phyloP scores from a whole-genome alignment of 2,329 filamentous ascomycete genomes.

The Chrysosporium keratinophilum region DNA sequence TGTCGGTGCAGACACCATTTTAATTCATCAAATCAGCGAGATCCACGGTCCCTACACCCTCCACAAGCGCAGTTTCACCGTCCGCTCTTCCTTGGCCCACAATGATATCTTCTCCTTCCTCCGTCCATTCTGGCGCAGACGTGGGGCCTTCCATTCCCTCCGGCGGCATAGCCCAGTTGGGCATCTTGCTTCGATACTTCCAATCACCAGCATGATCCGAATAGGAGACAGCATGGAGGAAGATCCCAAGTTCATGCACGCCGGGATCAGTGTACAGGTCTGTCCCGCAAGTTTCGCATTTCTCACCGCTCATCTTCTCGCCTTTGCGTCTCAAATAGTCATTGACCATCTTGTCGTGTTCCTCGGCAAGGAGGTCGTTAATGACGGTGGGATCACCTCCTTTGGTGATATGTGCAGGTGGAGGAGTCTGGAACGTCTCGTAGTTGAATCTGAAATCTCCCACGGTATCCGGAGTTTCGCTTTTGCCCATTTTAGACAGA shows the following conservation, averaged over 20 bases:
- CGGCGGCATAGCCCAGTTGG: slow-evolving; percentile 77
- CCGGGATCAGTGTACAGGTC: slow-evolving; percentile 90
- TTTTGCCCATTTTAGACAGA: slow-evolving; percentile 83
- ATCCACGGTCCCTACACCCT: slow-evolving; percentile 16
- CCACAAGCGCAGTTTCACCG: slow-evolving; percentile 17
- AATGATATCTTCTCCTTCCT: slow-evolving; percentile 33
- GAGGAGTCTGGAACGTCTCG: slow-evolving; percentile 44
- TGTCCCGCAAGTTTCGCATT: slow-evolving; percentile 72
- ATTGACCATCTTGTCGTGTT: slow-evolving; percentile 73
- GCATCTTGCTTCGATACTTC: slow-evolving; percentile 77
- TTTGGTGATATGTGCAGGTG: slow-evolving; percentile 27
- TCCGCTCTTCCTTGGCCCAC: slow-evolving; percentile 25
- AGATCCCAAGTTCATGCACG: slow-evolving; percentile 79
- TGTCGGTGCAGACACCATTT: background rate
- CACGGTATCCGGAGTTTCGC: slow-evolving; percentile 70
- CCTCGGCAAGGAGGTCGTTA: slow-evolving; percentile 34
- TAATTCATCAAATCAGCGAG: slow-evolving; percentile 10
- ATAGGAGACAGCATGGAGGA: slow-evolving; percentile 85
- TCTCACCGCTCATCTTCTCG: slow-evolving; percentile 81
- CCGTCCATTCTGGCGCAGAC: slow-evolving; percentile 45
- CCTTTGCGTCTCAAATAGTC: slow-evolving; percentile 82
- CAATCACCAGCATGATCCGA: slow-evolving; percentile 72
- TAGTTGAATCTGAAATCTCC: slow-evolving; percentile 54
- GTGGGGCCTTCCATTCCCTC: slow-evolving; percentile 60
- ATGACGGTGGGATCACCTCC: slow-evolving; percentile 28